Percentiles rank a stretch among this genome's conserved stretches.
phyloP scores from a whole-genome alignment of 2,329 filamentous ascomycete species.

The Diplodia mutila region DNA sequence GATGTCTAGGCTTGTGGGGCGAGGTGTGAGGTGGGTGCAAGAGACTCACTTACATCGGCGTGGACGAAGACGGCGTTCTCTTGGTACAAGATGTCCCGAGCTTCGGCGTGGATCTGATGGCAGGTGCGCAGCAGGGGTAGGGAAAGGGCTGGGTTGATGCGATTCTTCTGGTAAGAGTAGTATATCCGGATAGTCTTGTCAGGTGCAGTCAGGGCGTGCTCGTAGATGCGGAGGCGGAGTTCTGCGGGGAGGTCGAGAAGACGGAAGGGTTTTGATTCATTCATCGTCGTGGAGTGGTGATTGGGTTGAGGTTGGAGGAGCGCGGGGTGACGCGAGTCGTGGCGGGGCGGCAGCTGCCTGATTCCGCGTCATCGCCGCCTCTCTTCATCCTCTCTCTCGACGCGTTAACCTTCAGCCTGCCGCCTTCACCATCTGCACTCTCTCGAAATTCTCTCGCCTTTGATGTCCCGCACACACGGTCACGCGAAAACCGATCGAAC shows the following conservation, averaged over 20 bases:
- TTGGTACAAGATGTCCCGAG: slow-evolving; percentile 49
- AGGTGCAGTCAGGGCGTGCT: slow-evolving; percentile 42
- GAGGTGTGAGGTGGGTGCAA: background rate
- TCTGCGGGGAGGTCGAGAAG: slow-evolving; percentile 53
- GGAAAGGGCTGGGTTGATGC: background rate
- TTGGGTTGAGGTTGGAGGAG: too few relatives aligned
- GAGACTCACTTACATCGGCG: background rate
- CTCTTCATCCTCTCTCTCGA: too few relatives aligned
- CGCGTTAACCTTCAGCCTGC: too few relatives aligned
- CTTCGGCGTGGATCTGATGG: slow-evolving; percentile 48
- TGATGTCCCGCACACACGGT: too few relatives aligned
- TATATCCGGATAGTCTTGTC: slow-evolving; percentile 17
- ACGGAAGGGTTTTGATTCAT: slow-evolving; percentile 36
- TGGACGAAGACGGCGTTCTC: slow-evolving; percentile 45
- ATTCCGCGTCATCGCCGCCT: too few relatives aligned
- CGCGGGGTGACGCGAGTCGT: too few relatives aligned
- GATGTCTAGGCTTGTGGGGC: background rate
- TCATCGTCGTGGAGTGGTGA: background rate
- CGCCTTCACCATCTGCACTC: too few relatives aligned
- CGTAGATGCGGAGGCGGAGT: slow-evolving; percentile 49
- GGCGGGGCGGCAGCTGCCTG: too few relatives aligned
- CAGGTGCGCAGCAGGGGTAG: slow-evolving; percentile 18
- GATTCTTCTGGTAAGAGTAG: slow-evolving; percentile 14
- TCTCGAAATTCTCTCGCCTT: too few relatives aligned
- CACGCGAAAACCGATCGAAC: too few relatives aligned